Evolutionary conservation across 805 yeast species (phyloP), one percentile per base, ranked within the genome.

Genomic region (Metschnikowia dekortorum): DNA sequence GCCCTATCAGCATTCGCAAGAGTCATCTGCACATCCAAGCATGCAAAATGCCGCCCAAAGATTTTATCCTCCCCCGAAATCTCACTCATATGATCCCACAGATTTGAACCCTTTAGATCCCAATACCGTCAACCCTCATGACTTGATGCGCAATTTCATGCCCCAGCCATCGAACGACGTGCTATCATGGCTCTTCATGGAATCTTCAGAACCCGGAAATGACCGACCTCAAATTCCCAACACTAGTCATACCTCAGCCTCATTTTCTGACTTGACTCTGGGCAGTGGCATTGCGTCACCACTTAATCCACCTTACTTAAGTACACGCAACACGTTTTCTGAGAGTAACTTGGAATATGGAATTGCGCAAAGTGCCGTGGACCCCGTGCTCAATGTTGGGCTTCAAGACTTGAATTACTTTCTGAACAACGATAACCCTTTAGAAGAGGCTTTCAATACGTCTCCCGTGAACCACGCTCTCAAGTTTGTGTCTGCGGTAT

Each of bases 331-430:
- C 18, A 13, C 9, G 26, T n/a, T 33, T 34, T 31, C 37, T 18
- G 45, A 32, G 10, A 39, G 30, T 8, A 42, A 22, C 3, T 31
- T 10, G 31, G 38, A 42, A 2, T 10, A 26, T 26, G 38, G 34
- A n/a, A 8, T 11, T n/a, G 11, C 32, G n/a, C 49, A 51, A 11
- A 44, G 45, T 13, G 30, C 37, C 26, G 46, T 49, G 14, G 55
- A 56, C n/a, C 39, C 49, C 11, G 40, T 53, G 44, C 49, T 52
- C 34, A 52, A 55, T 37, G 48, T 65, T 33, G 70, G 67, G 4
- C 58, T 69, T n/a, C 74, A 65, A 32, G 74, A 73, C 39, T 60
- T 64, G n/a, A 68, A 69, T 49, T 64, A 69, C 14, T 73, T 73
- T 49, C 67, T 60, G 54, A 69, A 63, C 50, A 66, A 58, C 37